Base-by-base conservation (phyloP, 2,329 filamentous ascomycete genomes). In the Huntiella savannae region DNA sequence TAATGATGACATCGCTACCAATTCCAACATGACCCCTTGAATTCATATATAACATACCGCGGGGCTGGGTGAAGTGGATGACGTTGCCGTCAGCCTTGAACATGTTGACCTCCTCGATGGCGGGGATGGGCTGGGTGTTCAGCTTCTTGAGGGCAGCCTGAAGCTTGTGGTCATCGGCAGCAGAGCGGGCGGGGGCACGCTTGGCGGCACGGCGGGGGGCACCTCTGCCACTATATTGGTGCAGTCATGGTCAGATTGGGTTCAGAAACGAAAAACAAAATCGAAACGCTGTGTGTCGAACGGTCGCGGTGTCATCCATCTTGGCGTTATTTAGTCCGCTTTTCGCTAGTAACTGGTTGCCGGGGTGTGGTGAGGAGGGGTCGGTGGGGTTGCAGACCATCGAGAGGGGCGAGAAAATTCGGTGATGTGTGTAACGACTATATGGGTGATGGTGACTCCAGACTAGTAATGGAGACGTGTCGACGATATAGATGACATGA, bases 61-160 rank as follows among this genome's bases (percentile, higher is more conserved):
- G 95, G 58, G 91, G 91, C 61, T 84, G 84, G 59, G 85, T 82
- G 65, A 98, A 98, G 77, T 98, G 91, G 62, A 98, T 96, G 66
- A 98, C 91, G 67, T 98, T 98, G 67, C 91, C 91, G 64, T 98
- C 91, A 63, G 83, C 82, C 82, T 98, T 98, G 81, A 98, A 98
- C 91, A 98, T 98, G 81, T 98, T 98, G 66, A 98, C 91, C 75
- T 98, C 91, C 79, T 98, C 91, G 60, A 98, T 98, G 55, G 83
- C 85, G 73, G 93, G 87, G 69, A 98, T 96, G 60, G 91, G 91
- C 77, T 98, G 91, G 50, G 93, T 88, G 70, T 96, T 96, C 66
- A 98, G 79, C 82, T 98, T 98, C 83, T 98, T 98, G 56, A 98
- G 76, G 53, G 85, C 72, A 52, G 80, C 77, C 73, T 98, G 91